Evolutionary conservation across 2,329 filamentous ascomycete genomes (phyloP).

Genomic region (Fusarium fujikuroi): DNA sequence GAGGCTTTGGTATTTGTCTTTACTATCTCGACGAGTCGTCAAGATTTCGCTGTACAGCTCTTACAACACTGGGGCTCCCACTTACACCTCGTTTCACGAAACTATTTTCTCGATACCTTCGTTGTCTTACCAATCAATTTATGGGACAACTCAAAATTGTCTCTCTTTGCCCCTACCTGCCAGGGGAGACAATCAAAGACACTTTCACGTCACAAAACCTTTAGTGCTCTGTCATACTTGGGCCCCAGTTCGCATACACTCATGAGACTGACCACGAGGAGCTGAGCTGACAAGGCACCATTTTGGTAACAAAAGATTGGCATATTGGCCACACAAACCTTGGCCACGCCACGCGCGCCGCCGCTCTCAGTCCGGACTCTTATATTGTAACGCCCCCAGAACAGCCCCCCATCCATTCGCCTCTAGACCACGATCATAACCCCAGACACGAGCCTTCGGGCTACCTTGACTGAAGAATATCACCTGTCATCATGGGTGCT

Average conservation of each 20-base stretch:
- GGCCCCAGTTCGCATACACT: not conserved
- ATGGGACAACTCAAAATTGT: slow-evolving; percentile 27
- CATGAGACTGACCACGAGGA: slow-evolving; percentile 25
- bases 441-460: slow-evolving; percentile 5
- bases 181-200: slow-evolving; percentile 30
- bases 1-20: not conserved
- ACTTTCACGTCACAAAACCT: slow-evolving; percentile 26
- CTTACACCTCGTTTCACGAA: slow-evolving; percentile 28
- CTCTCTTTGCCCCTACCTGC: slow-evolving; percentile 23
- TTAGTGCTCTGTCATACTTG: slow-evolving; percentile 18
- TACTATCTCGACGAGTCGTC: not conserved
- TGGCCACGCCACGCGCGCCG: slow-evolving; percentile 35
- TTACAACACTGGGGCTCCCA: slow-evolving; percentile 4
- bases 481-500: slow-evolving; percentile 30
- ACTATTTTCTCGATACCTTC: slow-evolving; percentile 24
- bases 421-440: slow-evolving; percentile 9
- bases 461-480: slow-evolving; percentile 1
- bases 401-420: slow-evolving; percentile 22
- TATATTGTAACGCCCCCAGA: slow-evolving; percentile 38
- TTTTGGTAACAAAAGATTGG: slow-evolving; percentile 30
- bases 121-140: slow-evolving; percentile 37
- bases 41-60: not conserved
- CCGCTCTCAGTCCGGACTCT: slow-evolving; percentile 37
- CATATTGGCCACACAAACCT: slow-evolving; percentile 40
- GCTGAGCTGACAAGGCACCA: slow-evolving; percentile 28